Base-by-base conservation (phyloP, 352 stramenopile genomes). In the Poterioochromonas sp. region DNA sequence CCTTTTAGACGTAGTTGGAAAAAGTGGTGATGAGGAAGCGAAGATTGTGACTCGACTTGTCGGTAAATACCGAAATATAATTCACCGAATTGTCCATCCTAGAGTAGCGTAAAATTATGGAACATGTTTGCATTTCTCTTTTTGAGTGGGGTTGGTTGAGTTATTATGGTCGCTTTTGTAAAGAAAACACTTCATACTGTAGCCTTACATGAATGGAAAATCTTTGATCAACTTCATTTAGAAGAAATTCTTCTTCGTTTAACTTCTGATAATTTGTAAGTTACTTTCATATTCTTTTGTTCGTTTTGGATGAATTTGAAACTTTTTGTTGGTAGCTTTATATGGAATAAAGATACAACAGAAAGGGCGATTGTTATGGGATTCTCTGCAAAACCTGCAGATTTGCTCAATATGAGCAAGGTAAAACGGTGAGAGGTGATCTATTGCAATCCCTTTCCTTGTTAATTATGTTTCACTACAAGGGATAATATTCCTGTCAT, bases 401-500 rank as follows among this genome's bases (percentile, higher is more conserved):
- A 41, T 8, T 44, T 71, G 11, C 15, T 71, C 8, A 5, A 71
- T 22, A 35, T 71, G 18, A 29, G 41, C 32, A 29, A 5, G 5
- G 62, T 71, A 29, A 41, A 44, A 5, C 39, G 32, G 62, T 71
- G 12, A 71, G 34, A 22, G 20, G 26, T 47, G 5, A 47, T 43
- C 8, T 32, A 65, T 41, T 71, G 3, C 3, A 11, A 71, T 29
- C 34, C 15, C 15, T 29, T 43, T 35, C 29, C 15, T 71, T 29
- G 15, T 58, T 26, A 58, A 15, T 58, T 26, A 58, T 58, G 47
- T 41, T 12, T 71, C 32, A 44, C 5, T 44, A 8, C 32, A n/a
- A 74, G 65, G 32, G 76, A 79, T 63, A 81, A 85, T 1, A 90
- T 97, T 60, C 87, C 88, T 0, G 87, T 96, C 78, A 85, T 97